Conservation (phyloP, 306 rosid genomes). For the Sphenostylis stenocarpa region DNA sequence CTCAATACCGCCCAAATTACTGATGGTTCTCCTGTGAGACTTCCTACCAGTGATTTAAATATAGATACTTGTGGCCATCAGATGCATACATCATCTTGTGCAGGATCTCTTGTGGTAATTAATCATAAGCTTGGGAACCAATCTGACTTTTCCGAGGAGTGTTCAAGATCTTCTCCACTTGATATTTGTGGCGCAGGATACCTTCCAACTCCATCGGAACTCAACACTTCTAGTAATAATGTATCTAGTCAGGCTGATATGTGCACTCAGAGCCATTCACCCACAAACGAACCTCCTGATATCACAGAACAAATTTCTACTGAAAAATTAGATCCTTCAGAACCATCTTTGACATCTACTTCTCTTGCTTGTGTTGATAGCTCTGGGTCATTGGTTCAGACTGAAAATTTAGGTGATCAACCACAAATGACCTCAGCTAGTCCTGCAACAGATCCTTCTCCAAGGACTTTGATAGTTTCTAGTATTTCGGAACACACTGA, state of each 20-base stretch:
- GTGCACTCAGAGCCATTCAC: slow-evolving; percentile 11
- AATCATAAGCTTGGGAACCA: slow-evolving; percentile 37
- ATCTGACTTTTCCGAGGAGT: slow-evolving; percentile 37
- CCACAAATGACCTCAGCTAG: slow-evolving; percentile 25
- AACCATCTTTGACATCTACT: slow-evolving; percentile 19
- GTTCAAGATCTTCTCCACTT: slow-evolving; percentile 36
- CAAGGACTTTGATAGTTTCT: slow-evolving; percentile 25
- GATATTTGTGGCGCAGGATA: slow-evolving; percentile 32
- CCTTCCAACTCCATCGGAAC: slow-evolving; percentile 24
- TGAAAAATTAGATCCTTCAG: slow-evolving; percentile 21
- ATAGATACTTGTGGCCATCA: slow-evolving; percentile 26
- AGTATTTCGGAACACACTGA: slow-evolving; percentile 29
- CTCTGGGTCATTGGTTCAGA: slow-evolving; percentile 21
- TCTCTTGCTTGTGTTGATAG: slow-evolving; percentile 24
- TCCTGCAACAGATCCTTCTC: slow-evolving; percentile 20
- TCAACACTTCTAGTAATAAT: slow-evolving; percentile 28
- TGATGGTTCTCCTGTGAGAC: slow-evolving; percentile 35
- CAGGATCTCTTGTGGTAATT: slow-evolving; percentile 30
- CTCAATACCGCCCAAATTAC: slow-evolving; percentile 30
- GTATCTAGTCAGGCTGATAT: slow-evolving; percentile 24
- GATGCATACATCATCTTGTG: slow-evolving; percentile 38
- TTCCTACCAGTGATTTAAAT: slow-evolving; percentile 28
- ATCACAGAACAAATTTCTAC: slow-evolving; percentile 9
- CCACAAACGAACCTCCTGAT: slow-evolving; percentile 20
- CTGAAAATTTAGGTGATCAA: slow-evolving; percentile 31